phyloP scores from a whole-genome alignment of 2,329 filamentous ascomycete genomes.

The Xylariales sp. region DNA sequence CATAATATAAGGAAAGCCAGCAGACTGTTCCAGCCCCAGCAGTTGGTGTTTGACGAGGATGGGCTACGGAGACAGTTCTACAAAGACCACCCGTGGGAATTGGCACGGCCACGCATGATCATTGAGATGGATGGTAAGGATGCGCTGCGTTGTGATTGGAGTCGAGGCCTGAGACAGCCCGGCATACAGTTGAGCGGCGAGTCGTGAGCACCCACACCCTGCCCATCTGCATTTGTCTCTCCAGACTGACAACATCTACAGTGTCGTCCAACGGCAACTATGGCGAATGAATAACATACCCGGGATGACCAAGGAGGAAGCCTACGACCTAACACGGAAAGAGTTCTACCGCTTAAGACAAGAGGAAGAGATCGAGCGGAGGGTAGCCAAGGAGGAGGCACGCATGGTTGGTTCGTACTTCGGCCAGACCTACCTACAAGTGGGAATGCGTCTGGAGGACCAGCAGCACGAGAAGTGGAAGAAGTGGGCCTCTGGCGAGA shows the following conservation, averaged over 20 bases:
- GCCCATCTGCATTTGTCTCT: neutral
- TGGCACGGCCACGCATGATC: slow-evolving; percentile 80
- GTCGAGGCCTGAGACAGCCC: slow-evolving; percentile 64
- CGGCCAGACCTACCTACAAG: slow-evolving; percentile 67
- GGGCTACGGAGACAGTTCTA: slow-evolving; percentile 76
- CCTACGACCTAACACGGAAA: slow-evolving; percentile 81
- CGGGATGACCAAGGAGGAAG: slow-evolving; percentile 56
- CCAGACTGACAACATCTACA: slow-evolving; percentile 31
- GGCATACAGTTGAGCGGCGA: slow-evolving; percentile 78
- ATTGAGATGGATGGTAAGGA: slow-evolving; percentile 85
- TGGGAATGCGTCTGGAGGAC: slow-evolving; percentile 81
- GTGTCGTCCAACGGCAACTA: slow-evolving; percentile 87
- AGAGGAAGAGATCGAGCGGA: slow-evolving; percentile 73
- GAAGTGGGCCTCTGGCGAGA: slow-evolving; percentile 26
- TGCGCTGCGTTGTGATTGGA: slow-evolving; percentile 73
- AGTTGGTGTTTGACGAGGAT: slow-evolving; percentile 80
- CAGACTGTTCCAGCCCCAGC: slow-evolving; percentile 74
- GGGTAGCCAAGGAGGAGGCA: slow-evolving; percentile 85
- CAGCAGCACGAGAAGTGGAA: slow-evolving; percentile 80
- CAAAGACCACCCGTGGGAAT: slow-evolving; percentile 93
- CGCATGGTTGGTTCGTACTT: slow-evolving; percentile 83
- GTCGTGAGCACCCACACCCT: slow-evolving; percentile 50
- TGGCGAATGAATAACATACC: slow-evolving; percentile 69
- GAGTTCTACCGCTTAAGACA: slow-evolving; percentile 89
- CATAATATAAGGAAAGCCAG: slow-evolving; percentile 60